Evolutionary conservation across 1,284 basidiomycete species (phyloP), one percentile per base, ranked within the genome.

Genomic region (Pterula multifida): DNA sequence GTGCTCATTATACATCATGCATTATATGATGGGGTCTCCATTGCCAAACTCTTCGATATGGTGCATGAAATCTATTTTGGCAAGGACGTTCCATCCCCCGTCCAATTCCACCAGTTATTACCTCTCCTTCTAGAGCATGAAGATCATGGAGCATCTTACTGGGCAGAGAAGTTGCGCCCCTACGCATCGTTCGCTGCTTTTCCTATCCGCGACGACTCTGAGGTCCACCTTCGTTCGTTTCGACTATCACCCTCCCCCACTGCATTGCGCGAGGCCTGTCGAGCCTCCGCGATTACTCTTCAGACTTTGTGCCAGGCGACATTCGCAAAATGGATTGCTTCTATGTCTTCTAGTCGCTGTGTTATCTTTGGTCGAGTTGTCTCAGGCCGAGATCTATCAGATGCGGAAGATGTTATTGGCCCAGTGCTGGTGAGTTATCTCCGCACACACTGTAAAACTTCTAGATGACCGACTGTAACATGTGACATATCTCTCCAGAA

Each of bases 1-100:
- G 63, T 73, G 11, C 55, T 76, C 3, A 63, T 68, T 32, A 62
- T 76, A 59, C 74, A 76, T 53, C 74, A 76, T 56, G 71, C 72
- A 1, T 55, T 76, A n/a, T 76, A 76, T 52, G 73, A 76, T 52
- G 74, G 73, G 3, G 53, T 70, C 12, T 72, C 72, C 13, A 57
- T 75, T 22, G 58, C 60, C 6, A 61, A 56, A 25, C 60, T 76
- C 2, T 56, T 73, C 22, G 55, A 65, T 6, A 50, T 57, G 23
- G 63, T 75, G 1, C 56, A 65, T 45, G 51, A 50, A 21, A 51
- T 65, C 13, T 75, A 75, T 54, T 51, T 50, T 24, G 60, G 59
- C 17, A 44, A 55, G 15, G 45, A 54, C 6, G 52, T 58, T 12
- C 49, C 53, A 1, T 42, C 49, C 12, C 45, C 58, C 1, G 50